These are phyloP conservation scores for Phalaenopsis aphrodite DNA, from an alignment of 106 monocot species.

Conservation along the genomic window DNA sequence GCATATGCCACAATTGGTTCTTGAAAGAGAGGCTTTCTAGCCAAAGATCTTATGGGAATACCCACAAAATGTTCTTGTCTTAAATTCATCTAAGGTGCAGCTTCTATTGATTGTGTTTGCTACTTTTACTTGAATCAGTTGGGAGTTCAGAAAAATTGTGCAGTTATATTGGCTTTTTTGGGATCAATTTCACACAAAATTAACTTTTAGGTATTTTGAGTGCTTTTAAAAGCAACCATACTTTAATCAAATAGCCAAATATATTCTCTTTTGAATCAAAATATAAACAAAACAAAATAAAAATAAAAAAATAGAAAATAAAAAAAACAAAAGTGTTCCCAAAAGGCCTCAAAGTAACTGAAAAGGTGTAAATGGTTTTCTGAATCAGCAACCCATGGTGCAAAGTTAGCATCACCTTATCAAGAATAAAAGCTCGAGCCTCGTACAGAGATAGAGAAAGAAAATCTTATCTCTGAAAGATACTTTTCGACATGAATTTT, in stretches of 20 bases:
- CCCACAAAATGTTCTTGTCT: slow-evolving; percentile 13
- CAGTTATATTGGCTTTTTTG: background rate
- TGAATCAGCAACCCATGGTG: background rate
- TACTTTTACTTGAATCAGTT: slow-evolving; percentile 4
- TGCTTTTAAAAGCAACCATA: no score
- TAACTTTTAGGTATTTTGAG: no score
- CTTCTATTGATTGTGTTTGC: background rate
- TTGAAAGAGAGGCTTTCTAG: slow-evolving; percentile 2
- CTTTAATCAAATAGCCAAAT: no score
- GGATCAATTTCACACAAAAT: no score
- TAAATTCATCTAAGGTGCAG: slow-evolving; percentile 2
- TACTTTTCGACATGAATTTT: background rate
- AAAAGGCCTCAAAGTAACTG: background rate
- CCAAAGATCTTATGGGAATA: slow-evolving; percentile 11
- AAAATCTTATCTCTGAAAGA: background rate
- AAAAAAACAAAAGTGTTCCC: no score
- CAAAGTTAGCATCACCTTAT: background rate
- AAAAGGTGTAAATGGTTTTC: background rate
- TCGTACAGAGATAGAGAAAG: background rate
- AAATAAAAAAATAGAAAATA: no score
- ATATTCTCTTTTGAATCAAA: no score
- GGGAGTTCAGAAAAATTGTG: background rate
- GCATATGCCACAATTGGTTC: slow-evolving; percentile 2
- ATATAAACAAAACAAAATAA: no score
- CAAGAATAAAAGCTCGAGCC: background rate